Conservation (phyloP, 768 basidiomycete species). For the Rhodotorula babjevae region DNA sequence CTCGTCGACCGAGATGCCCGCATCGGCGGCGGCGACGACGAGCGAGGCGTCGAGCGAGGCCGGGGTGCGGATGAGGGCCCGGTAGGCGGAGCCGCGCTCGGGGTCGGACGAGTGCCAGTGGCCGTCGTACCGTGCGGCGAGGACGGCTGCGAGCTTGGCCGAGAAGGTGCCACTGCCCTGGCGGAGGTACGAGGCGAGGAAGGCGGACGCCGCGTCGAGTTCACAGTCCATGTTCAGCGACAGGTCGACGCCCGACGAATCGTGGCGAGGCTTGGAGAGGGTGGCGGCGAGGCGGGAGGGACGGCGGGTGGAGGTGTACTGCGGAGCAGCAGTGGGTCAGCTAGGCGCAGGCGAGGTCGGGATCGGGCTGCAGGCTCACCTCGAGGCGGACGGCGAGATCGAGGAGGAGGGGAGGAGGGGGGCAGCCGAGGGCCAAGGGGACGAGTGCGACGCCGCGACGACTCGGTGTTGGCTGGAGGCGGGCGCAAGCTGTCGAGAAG, state of each 20-base stretch:
- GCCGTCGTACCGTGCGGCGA: conserved; percentile 29
- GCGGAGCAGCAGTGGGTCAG: neutral
- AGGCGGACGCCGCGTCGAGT: conserved; percentile 30
- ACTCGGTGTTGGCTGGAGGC: no score
- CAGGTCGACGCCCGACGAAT: neutral
- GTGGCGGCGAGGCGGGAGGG: neutral
- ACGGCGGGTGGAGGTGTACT: neutral
- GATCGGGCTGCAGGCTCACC: no score
- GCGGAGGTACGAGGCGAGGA: conserved; percentile 35
- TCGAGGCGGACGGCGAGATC: neutral
- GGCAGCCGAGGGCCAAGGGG: no score
- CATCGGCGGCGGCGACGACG: neutral
- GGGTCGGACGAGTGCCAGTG: conserved; percentile 42
- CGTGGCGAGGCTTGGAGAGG: neutral
- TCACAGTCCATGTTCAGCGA: conserved; percentile 32
- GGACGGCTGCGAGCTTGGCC: conserved; percentile 2
- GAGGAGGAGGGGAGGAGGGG: no score
- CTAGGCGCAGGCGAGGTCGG: no score
- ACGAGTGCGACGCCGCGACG: no score
- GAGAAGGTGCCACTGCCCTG: conserved; percentile 4
- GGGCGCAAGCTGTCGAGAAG: no score
- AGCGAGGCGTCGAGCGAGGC: conserved; percentile 14
- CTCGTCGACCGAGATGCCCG: neutral
- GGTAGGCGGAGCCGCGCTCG: conserved; percentile 41
- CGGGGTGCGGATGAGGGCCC: conserved; percentile 33